These are phyloP conservation scores for Aspergillus niger DNA, from an alignment of 2,329 filamentous ascomycete species.

Conservation along the genomic window DNA sequence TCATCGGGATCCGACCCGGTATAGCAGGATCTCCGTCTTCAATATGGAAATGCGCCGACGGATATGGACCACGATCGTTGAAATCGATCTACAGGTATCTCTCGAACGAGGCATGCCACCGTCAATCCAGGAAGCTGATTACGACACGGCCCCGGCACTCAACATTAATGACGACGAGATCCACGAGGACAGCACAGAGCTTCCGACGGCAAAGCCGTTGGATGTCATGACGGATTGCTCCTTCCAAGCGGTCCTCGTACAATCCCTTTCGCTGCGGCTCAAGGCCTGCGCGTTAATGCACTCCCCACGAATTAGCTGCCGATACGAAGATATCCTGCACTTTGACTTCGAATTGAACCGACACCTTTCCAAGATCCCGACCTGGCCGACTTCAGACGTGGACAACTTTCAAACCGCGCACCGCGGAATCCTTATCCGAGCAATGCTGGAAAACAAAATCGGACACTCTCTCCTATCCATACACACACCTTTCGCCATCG, in stretches of 20 bases:
- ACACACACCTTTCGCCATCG: conserved; percentile 43
- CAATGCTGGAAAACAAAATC: conserved; percentile 38
- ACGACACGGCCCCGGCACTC: conserved; percentile 52
- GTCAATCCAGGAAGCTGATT: conserved; percentile 44
- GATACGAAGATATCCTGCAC: conserved; percentile 43
- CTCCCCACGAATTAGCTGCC: conserved; percentile 38
- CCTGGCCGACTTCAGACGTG: conserved; percentile 28
- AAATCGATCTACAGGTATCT: conserved; percentile 59
- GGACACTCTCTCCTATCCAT: conserved; percentile 41
- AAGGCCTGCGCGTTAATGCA: conserved; percentile 40
- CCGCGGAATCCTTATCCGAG: conserved; percentile 35
- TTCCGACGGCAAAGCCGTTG: conserved; percentile 33
- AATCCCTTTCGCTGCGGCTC: conserved; percentile 35
- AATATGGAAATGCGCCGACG: conserved; percentile 54
- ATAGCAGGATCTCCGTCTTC: conserved; percentile 39
- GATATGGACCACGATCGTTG: conserved; percentile 59
- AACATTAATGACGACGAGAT: conserved; percentile 57
- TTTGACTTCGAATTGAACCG: conserved; percentile 43
- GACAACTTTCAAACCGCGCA: conserved; percentile 27
- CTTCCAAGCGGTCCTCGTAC: conserved; percentile 34
- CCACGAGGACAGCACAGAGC: conserved; percentile 33
- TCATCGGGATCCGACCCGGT: conserved; percentile 45
- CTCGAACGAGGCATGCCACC: conserved; percentile 59
- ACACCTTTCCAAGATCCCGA: conserved; percentile 37
- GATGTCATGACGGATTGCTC: conserved; percentile 42